These are phyloP conservation scores for Aureobasidium zeae DNA, from an alignment of 2,329 filamentous ascomycete genomes.

Conservation along the genomic window DNA sequence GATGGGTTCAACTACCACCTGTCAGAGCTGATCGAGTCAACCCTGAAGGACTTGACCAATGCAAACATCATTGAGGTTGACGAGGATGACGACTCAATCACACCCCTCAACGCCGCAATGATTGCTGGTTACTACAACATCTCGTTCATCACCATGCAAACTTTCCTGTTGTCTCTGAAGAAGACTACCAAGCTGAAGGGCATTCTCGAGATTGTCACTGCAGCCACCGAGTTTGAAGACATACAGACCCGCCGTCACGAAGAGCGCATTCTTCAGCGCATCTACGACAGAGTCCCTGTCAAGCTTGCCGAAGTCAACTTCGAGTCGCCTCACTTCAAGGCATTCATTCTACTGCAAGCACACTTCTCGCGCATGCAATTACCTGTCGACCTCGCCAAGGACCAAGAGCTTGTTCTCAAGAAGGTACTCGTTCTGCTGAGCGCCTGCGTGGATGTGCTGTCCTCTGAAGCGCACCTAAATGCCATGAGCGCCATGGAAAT, in stretches of 20 bases:
- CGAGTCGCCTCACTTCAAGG: constrained; percentile 96
- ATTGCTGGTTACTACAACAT: constrained; percentile 99
- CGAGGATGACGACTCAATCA: constrained; percentile 73
- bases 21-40: constrained; percentile 89
- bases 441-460: constrained; percentile 88
- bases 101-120: constrained; percentile 91
- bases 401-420: constrained; percentile 78
- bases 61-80: constrained; percentile 94
- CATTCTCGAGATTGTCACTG: constrained; percentile 92
- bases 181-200: constrained; percentile 90
- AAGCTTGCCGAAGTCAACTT: constrained; percentile 83
- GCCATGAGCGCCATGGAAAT: constrained; percentile 99
- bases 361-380: constrained; percentile 97
- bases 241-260: constrained; percentile 93
- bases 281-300: constrained; percentile 89
- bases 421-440: constrained; percentile 83
- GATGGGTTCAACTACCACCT: constrained; percentile 90
- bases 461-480: constrained; percentile 90
- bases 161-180: constrained; percentile 83
- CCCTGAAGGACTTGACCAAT: constrained; percentile 79
- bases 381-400: constrained; percentile 88
- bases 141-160: constrained; percentile 98
- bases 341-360: constrained; percentile 91
- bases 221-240: constrained; percentile 89
- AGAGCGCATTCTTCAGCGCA: constrained; percentile 73